Base-by-base conservation (phyloP, 495 filamentous ascomycete genomes). In the Trichoderma parareesei region DNA sequence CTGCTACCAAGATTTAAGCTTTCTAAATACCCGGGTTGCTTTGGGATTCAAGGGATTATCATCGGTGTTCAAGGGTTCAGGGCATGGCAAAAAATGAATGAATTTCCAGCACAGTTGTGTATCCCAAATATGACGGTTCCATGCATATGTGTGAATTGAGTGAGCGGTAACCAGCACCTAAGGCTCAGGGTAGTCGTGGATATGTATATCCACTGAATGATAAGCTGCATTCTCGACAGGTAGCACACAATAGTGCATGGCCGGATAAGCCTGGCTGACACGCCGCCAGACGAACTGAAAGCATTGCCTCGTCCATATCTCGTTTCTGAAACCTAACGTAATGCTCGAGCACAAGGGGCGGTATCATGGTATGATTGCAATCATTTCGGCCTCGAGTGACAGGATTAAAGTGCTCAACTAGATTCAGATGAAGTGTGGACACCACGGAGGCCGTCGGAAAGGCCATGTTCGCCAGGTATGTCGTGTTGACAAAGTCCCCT, bases 1-100 rank as follows among this genome's bases (percentile, higher is more conserved):
- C 76, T 66, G 91, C 93, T 71, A 90, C 98, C 88, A 96, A 96
- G 86, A 92, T 99, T 81, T 98, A 95, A 76, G 53, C 46, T 61
- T 64, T 61, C 55, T 43, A 37, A 27, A 43, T 61, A 48, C 61
- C 61, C 61, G 61, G 38, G 13, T 44, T 37, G 61, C 61, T 48
- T 63, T 63, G 61, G 61, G 61, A 37, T 63, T 63, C n/a, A 63
- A 37, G 42, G 61, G 60, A 43, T 57, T 57, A 61, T 61, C 60
- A 61, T 44, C 41, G 43, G 40, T 48, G 61, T 44, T 63, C 20
- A n/a, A 46, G 40, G 61, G 43, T 63, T 63, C 61, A 63, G 61
- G 61, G 61, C 61, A 63, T 63, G 61, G 40, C n/a, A 63, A 63
- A 35, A 33, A 63, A 61, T 61, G 40, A 48, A 63, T 63, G 61